A percentile compares a stretch with the other conserved stretches of the same genome.
phyloP scores from a whole-genome alignment of 305 asterid genomes.

The Solanum hybrid region DNA sequence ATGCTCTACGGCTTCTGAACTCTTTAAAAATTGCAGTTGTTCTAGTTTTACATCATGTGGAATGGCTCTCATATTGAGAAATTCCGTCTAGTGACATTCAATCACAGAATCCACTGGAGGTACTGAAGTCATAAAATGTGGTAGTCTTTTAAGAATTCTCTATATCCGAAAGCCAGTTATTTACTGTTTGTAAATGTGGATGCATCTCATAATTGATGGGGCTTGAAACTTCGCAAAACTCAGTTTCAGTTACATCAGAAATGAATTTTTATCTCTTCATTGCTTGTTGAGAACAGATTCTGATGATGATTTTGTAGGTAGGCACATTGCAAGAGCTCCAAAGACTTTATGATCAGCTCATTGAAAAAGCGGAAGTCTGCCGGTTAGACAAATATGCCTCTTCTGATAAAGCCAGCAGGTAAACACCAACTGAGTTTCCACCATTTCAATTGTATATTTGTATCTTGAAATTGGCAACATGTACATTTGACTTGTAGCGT shows the following conservation, averaged over 20 bases:
- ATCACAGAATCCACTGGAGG: background rate
- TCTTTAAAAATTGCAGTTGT: background rate
- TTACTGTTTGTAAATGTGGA: background rate
- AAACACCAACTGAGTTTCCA: background rate
- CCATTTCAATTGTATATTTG: background rate
- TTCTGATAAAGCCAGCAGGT: constrained; percentile 72
- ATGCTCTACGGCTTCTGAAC: background rate
- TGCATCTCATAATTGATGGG: background rate
- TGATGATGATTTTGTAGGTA: constrained; percentile 43
- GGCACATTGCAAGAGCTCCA: constrained; percentile 81
- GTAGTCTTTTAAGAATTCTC: background rate
- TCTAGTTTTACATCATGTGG: background rate
- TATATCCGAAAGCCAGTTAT: background rate
- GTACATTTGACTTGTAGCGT: background rate
- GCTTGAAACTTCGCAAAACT: background rate
- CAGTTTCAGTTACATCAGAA: background rate
- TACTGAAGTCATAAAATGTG: background rate
- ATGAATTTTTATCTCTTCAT: background rate
- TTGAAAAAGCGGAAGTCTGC: constrained; percentile 64
- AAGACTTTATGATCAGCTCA: constrained; percentile 75
- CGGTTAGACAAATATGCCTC: constrained; percentile 71
- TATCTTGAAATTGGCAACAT: background rate
- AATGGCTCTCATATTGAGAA: background rate
- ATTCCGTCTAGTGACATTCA: background rate
- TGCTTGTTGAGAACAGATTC: constrained; percentile 7